Evolutionary conservation across 495 filamentous ascomycete genomes (phyloP).

Genomic region (Lophium mytilinum): DNA sequence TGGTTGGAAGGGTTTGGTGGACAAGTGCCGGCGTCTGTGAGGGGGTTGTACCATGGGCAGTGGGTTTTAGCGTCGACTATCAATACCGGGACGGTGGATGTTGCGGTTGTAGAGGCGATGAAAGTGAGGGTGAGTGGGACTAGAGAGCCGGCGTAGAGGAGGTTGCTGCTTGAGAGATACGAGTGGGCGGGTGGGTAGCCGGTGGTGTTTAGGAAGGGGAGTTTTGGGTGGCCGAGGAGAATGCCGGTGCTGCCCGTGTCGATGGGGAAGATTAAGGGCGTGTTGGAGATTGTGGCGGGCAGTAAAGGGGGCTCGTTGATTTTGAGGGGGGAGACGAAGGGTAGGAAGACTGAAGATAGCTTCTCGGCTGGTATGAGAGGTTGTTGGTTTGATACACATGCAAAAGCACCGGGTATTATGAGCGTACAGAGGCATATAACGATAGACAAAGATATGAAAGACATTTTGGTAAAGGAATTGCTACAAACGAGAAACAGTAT

Average conservation of each 20-base stretch:
- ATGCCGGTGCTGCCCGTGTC: constrained; percentile 17
- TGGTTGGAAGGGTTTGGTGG: constrained; percentile 2
- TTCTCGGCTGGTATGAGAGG: too few relatives aligned
- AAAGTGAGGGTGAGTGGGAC: constrained; percentile 12
- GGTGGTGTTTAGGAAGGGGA: constrained; percentile 1
- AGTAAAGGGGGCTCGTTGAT: too few relatives aligned
- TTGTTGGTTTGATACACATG: too few relatives aligned
- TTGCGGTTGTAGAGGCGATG: neutral
- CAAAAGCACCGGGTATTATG: too few relatives aligned
- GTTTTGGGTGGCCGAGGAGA: constrained; percentile 13
- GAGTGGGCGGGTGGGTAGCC: constrained; percentile 3
- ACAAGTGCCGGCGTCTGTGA: constrained; percentile 3
- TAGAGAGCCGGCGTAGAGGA: constrained; percentile 10
- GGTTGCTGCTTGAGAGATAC: constrained; percentile 11
- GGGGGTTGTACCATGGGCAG: constrained; percentile 19
- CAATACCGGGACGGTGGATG: constrained; percentile 10
- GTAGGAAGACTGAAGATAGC: too few relatives aligned
- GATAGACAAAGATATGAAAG: too few relatives aligned
- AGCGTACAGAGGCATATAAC: too few relatives aligned
- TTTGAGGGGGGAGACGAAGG: too few relatives aligned
- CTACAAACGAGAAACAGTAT: too few relatives aligned
- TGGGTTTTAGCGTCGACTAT: constrained; percentile 8
- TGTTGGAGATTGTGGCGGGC: neutral
- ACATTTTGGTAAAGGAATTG: too few relatives aligned
- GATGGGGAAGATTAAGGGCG: constrained; percentile 11